Conservation (phyloP, 2,329 filamentous ascomycete species). For the Paecilomyces formosus region DNA sequence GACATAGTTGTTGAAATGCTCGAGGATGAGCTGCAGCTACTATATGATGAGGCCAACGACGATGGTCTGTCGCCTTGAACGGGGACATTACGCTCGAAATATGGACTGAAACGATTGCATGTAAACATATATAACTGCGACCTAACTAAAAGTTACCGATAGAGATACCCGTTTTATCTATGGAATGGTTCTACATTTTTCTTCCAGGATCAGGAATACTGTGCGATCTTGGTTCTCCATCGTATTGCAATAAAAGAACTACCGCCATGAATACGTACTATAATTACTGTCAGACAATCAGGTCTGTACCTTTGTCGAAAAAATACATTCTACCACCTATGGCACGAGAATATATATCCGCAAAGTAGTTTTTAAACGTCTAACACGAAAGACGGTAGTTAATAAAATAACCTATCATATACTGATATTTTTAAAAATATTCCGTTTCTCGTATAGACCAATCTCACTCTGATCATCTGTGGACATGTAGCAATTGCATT, state of each 20-base stretch:
- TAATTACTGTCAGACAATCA: no score
- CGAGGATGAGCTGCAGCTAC: constrained; percentile 27
- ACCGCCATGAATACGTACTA: no score
- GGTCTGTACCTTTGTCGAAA: no score
- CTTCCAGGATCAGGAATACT: background rate
- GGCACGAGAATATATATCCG: no score
- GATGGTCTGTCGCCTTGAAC: background rate
- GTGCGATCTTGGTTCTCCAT: background rate
- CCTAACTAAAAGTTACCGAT: background rate
- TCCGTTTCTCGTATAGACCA: no score
- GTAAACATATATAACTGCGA: background rate
- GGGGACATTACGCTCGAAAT: background rate
- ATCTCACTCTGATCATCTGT: background rate
- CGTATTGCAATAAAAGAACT: no score
- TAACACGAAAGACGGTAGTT: no score
- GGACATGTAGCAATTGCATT: background rate
- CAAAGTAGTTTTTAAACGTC: no score
- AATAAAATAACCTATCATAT: no score
- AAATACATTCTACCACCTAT: no score
- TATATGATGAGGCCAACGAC: constrained; percentile 10
- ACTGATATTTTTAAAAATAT: no score
- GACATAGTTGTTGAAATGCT: constrained; percentile 29
- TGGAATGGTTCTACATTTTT: background rate
- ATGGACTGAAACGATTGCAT: background rate
- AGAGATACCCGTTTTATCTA: background rate